phyloP scores from a whole-genome alignment of 2,329 filamentous ascomycete species.

The Ceratocystis huliohia region DNA sequence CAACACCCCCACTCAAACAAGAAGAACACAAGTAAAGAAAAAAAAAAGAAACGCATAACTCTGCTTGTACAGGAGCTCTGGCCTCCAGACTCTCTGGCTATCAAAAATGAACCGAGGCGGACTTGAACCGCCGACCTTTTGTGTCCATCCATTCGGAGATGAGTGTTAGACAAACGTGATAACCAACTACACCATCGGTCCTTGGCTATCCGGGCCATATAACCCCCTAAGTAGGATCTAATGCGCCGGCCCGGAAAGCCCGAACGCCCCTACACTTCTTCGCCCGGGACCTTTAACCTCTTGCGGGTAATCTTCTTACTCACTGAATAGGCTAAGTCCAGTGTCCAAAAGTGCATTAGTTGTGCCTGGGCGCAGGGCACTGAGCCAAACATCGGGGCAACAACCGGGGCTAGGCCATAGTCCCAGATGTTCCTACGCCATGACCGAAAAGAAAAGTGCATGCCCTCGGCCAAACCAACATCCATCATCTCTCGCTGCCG shows the following conservation, averaged over 20 bases:
- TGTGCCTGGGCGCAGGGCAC: slow-evolving; percentile 56
- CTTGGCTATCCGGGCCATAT: neutral
- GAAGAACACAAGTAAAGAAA: neutral
- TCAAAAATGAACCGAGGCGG: slow-evolving; percentile 14
- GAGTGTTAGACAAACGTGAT: slow-evolving; percentile 15
- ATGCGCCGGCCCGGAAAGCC: neutral
- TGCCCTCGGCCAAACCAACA: slow-evolving; percentile 50
- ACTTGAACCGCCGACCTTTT: slow-evolving; percentile 16
- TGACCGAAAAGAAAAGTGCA: slow-evolving; percentile 50
- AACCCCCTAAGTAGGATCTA: neutral
- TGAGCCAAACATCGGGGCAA: slow-evolving; percentile 54
- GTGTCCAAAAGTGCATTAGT: slow-evolving; percentile 56
- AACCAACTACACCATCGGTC: slow-evolving; percentile 17
- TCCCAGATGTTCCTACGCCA: slow-evolving; percentile 47
- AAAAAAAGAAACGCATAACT: neutral
- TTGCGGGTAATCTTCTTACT: slow-evolving; percentile 53
- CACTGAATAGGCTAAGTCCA: slow-evolving; percentile 56
- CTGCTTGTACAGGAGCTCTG: neutral
- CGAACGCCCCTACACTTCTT: slow-evolving; percentile 2
- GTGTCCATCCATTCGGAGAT: slow-evolving; percentile 10
- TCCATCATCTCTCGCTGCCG: slow-evolving; percentile 55
- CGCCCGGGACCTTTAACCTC: slow-evolving; percentile 6
- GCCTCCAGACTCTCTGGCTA: too few species aligned
- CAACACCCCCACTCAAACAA: neutral
- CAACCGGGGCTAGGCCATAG: slow-evolving; percentile 52